Evolutionary conservation across 805 yeast species (phyloP).

Genomic region (Yarrowia keelungensis): DNA sequence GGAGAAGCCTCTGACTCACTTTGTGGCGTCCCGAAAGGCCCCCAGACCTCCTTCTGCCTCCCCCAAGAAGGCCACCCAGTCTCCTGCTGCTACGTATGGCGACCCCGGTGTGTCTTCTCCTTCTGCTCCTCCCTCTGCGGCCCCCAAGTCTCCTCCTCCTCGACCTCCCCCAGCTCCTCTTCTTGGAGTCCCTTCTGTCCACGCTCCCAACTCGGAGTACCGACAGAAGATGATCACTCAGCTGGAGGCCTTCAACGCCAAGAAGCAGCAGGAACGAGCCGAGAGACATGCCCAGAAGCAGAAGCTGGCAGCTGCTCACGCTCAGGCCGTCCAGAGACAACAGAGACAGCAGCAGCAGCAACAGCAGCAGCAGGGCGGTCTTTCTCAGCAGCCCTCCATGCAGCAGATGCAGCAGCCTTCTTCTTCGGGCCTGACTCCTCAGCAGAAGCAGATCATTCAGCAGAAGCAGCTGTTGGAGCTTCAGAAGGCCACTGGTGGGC

Average conservation of each 20-base stretch:
- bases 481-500: slow-evolving; percentile 46
- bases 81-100: too few species aligned
- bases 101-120: background rate
- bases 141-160: slow-evolving; percentile 50
- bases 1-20: slow-evolving; percentile 35
- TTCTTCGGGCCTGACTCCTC: slow-evolving; percentile 40
- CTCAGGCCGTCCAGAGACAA: slow-evolving; percentile 38
- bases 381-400: slow-evolving; percentile 41
- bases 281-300: slow-evolving; percentile 39
- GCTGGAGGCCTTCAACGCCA: slow-evolving; percentile 35
- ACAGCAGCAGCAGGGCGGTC: slow-evolving; percentile 44
- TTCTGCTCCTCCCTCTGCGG: slow-evolving; percentile 1
- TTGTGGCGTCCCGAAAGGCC: slow-evolving; percentile 48
- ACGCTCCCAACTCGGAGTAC: slow-evolving; percentile 41
- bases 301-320: slow-evolving; percentile 41
- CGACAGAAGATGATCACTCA: slow-evolving; percentile 36
- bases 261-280: slow-evolving; percentile 38
- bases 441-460: slow-evolving; percentile 41
- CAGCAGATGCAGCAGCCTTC: slow-evolving; percentile 43
- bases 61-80: slow-evolving; percentile 14
- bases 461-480: slow-evolving; percentile 45
- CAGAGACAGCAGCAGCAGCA: slow-evolving; percentile 52
- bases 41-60: slow-evolving; percentile 46
- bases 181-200: slow-evolving; percentile 50
- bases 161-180: slow-evolving; percentile 56